Conservation (phyloP, 23 red algal species). For the Rhodosorus marinus region DNA sequence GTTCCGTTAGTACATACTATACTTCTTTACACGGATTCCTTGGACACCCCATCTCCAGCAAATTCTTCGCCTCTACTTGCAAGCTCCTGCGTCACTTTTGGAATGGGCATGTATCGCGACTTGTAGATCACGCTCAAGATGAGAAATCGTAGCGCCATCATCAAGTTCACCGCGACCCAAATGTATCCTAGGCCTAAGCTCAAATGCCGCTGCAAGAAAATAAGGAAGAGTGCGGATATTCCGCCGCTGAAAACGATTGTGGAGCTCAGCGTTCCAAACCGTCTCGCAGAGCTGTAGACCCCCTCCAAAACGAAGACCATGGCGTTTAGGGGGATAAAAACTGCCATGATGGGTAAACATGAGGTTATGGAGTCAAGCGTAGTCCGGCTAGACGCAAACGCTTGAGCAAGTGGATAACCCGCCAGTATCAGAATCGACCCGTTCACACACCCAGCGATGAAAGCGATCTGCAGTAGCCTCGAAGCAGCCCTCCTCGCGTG, state of each 20-base stretch:
- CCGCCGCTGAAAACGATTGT: conserved; percentile 58
- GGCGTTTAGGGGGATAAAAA: conserved; percentile 69
- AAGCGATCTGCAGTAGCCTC: conserved; percentile 45
- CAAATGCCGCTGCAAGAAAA: conserved; percentile 25
- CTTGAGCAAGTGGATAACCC: conserved; percentile 12
- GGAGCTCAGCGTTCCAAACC: conserved; percentile 38
- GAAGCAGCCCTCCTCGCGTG: conserved; percentile 23
- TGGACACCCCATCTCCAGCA: no score
- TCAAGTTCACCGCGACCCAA: conserved; percentile 60
- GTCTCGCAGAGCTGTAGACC: conserved; percentile 41
- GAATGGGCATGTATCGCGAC: conserved; percentile 24
- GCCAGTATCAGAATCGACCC: conserved; percentile 21
- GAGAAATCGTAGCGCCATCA: conserved; percentile 55
- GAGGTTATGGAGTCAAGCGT: conserved; percentile 17
- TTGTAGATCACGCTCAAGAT: conserved; percentile 32
- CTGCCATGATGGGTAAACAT: conserved; percentile 56
- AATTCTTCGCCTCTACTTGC: no score
- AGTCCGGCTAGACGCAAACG: conserved; percentile 57
- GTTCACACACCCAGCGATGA: conserved; percentile 39
- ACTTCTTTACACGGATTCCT: no score
- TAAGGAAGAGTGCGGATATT: conserved; percentile 8
- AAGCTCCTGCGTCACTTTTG: no score
- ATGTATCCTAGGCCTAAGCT: conserved; percentile 25
- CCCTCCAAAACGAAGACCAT: conserved; percentile 86
- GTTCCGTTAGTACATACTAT: no score